Percentiles rank a stretch among this genome's conserved stretches.
Conservation (phyloP, 2,329 filamentous ascomycete genomes). For the Tolypocladium tropicale region DNA sequence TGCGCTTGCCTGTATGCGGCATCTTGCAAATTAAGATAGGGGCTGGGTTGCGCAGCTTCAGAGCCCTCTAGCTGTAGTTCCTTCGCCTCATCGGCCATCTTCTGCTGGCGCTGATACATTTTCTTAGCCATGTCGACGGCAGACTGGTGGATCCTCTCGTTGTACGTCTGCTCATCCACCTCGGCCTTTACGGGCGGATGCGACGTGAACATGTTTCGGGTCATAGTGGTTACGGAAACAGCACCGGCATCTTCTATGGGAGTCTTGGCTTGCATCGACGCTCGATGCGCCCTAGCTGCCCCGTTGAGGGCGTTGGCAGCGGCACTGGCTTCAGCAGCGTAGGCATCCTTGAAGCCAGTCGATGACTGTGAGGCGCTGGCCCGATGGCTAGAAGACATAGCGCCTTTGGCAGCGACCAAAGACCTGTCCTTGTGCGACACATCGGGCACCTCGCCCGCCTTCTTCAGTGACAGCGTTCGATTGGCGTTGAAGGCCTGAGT, state of each 20-base stretch:
- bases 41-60: constrained; percentile 35
- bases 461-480: constrained; percentile 16
- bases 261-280: constrained; percentile 32
- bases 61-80: constrained; percentile 23
- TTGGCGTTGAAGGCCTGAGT: constrained; percentile 27
- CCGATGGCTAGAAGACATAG: constrained; percentile 42
- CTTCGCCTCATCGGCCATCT: constrained; percentile 41
- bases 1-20: constrained; percentile 79
- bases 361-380: constrained; percentile 1
- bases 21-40: constrained; percentile 63
- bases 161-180: constrained; percentile 60
- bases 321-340: constrained; percentile 24
- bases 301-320: constrained; percentile 63
- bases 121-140: constrained; percentile 82
- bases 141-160: constrained; percentile 67
- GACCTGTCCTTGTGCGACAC: constrained; percentile 51
- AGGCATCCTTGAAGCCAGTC: constrained; percentile 3
- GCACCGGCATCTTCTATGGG: constrained; percentile 53
- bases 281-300: constrained; percentile 55
- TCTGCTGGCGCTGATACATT: constrained; percentile 68
- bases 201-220: constrained; percentile 67
- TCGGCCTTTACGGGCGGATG: constrained; percentile 63
- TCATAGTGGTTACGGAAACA: constrained; percentile 55
- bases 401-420: constrained; percentile 64
- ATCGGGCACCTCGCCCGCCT: constrained; percentile 9